Evolutionary conservation across 768 basidiomycete genomes (phyloP), one percentile per base, ranked within the genome.

Genomic region (Kockovaella imperatae): DNA sequence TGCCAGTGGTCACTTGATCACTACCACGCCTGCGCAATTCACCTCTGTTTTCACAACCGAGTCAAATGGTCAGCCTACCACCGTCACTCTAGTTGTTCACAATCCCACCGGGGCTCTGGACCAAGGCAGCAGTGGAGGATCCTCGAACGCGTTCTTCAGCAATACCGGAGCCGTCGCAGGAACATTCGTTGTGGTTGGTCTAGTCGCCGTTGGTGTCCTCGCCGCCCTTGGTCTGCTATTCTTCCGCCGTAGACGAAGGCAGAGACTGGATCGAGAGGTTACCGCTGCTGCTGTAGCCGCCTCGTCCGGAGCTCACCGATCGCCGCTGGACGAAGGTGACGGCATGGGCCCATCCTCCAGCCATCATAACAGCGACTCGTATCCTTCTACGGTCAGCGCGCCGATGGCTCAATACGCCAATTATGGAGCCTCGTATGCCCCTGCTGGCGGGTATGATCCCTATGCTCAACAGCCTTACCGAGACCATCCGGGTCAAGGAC

Each of bases 141-240:
- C 50, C 3, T 56, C 43, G 17, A 56, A 52, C 32, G 42, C 49
- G 5, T 97, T 95, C 74, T 91, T 93, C 73, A 71, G 72, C 45
- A 86, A 87, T 62, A 80, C 74, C 34, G 80, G 81, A 2, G 81
- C 81, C 5, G 80, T 86, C 8, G 80, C 81, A 1, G 85, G 83
- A 3, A 79, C 81, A n/a, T 87, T 87, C 67, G 75, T 83, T 5
- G 80, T 76, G 8, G 77, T 83, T 14, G 91, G 89, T 7, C 62
- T 87, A 17, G 55, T 82, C 11, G 59, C 75, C 5, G 68, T 77
- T 6, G 76, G 76, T 6, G 50, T 76, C 8, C 54, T 77, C 23
- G 75, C 76, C 62, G 69, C 73, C 26, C 63, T 73, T 28, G 60
- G 77, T 17, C 75, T 77, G 59, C 54, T 74, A 35, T 72, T 70